Evolutionary conservation across 2,329 filamentous ascomycete species (phyloP).

Genomic region (Monosporascus ibericus): DNA sequence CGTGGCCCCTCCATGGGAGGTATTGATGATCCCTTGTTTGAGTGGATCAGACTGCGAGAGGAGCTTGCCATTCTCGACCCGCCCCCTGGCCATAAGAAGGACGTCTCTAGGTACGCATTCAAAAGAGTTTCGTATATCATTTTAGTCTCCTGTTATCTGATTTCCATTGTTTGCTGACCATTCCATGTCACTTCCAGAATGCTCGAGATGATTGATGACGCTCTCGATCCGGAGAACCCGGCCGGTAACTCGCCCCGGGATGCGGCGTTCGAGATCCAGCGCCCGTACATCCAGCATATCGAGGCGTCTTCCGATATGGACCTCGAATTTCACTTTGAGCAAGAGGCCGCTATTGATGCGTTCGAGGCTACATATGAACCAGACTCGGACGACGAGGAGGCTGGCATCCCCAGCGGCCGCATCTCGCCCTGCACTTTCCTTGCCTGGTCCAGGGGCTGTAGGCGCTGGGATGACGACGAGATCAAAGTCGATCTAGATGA

Average conservation of each 20-base stretch:
- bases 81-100: slow-evolving; percentile 3
- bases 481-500: slow-evolving; percentile 28
- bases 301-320: slow-evolving; percentile 12
- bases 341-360: slow-evolving; percentile 4
- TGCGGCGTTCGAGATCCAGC: slow-evolving; percentile 16
- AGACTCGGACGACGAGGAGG: slow-evolving; percentile 28
- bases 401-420: slow-evolving; percentile 26
- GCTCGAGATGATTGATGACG: slow-evolving; percentile 14
- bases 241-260: slow-evolving; percentile 15
- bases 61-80: slow-evolving; percentile 5
- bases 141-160: neutral
- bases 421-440: slow-evolving; percentile 38
- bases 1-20: slow-evolving; percentile 15
- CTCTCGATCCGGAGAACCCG: slow-evolving; percentile 8
- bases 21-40: slow-evolving; percentile 15
- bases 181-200: slow-evolving; percentile 7
- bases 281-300: slow-evolving; percentile 16
- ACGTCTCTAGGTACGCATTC: slow-evolving; percentile 12
- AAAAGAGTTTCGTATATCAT: neutral
- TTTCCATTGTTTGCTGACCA: neutral
- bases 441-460: slow-evolving; percentile 29
- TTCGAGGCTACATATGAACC: neutral
- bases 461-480: slow-evolving; percentile 21
- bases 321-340: slow-evolving; percentile 10
- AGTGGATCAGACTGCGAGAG: slow-evolving; percentile 15